Evolutionary conservation across 768 basidiomycete genomes (phyloP).

Genomic region (Dioszegia aurantiaca): DNA sequence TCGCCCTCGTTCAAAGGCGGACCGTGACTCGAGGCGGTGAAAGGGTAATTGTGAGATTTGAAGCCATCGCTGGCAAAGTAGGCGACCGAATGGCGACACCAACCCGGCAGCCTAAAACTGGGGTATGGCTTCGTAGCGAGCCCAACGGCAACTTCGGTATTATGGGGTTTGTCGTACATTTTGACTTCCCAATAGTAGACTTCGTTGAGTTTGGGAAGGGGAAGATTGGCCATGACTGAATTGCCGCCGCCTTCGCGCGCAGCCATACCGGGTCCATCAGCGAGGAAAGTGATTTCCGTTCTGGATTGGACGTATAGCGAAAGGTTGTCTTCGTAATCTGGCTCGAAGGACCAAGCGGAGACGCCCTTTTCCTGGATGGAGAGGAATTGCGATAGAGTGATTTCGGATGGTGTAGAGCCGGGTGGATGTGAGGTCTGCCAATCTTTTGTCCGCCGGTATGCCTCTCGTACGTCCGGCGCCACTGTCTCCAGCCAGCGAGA

Average conservation of each 20-base stretch:
- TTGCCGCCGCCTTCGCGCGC: constrained; percentile 92
- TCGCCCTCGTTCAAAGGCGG: constrained; percentile 86
- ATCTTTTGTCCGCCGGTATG: constrained; percentile 76
- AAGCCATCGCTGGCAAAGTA: constrained; percentile 90
- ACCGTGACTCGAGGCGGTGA: constrained; percentile 79
- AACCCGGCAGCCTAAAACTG: constrained; percentile 83
- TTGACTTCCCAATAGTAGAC: constrained; percentile 99
- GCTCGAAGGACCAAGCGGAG: constrained; percentile 98
- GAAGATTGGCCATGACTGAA: constrained; percentile 92
- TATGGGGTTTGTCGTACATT: constrained; percentile 90
- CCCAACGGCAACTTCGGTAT: constrained; percentile 86
- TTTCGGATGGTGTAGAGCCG: constrained; percentile 94
- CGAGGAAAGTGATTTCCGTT: constrained; percentile 94
- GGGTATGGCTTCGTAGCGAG: constrained; percentile 97
- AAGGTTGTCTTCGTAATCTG: constrained; percentile 91
- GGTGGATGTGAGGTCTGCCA: constrained; percentile 75
- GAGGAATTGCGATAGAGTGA: constrained; percentile 95
- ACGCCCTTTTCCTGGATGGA: constrained; percentile 99
- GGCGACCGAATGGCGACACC: constrained; percentile 80
- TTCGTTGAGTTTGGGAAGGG: constrained; percentile 94
- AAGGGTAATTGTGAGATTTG: constrained; percentile 96
- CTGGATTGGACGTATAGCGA: constrained; percentile 89
- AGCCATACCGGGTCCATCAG: constrained; percentile 55
- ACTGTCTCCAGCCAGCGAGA: constrained; percentile 86
- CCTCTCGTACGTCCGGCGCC: constrained; percentile 63